Evolutionary conservation across 768 basidiomycete species (phyloP), one percentile per base, ranked within the genome.

Genomic region (Tylopilus sp.): DNA sequence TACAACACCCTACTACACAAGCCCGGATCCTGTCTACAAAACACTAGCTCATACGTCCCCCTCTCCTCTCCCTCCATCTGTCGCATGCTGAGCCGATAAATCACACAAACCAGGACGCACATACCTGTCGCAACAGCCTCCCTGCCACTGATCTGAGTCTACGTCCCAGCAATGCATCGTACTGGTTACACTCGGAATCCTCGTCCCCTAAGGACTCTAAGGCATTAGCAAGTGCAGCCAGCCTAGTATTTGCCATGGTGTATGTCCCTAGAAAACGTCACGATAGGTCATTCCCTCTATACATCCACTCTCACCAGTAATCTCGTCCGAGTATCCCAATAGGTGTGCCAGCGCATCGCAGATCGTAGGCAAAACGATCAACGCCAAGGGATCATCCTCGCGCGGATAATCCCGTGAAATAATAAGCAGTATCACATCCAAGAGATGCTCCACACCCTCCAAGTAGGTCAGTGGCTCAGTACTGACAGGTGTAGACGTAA

Each of bases 351-450:
- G 57, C 11, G 78, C 83, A 28, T 61, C 55, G 53, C 80, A 86
- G 48, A 88, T 64, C 15, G 69, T 64, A 9, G 80, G 75, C 43
- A 73, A 73, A 10, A 77, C 66, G 25, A 83, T 56, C 40, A 84
- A 57, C 10, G 78, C 78, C 22, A 85, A 67, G 2, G 77, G 68
- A 51, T 79, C 78, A 25, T 80, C 75, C 31, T 78, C 76, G 23
- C 65, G 72, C n/a, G 65, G 30, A 49, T 76, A 75, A 38, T 77
- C 66, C 22, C 66, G 71, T n/a, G 73, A 69, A 28, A 80, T 58
- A 31, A 82, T 76, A 33, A 79, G 65, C 6, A 82, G 56, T 6
- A 82, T 58, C 1, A 71, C 65, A 47, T 81, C 78, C 25, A 78
- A 66, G 46, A 88, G 62, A 59, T 78, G 73, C 40, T 78, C 71